A percentile compares a stretch with the other conserved stretches of the same genome.
Conservation (phyloP, 2,329 filamentous ascomycete genomes). For the Exutisphaerella laricina region DNA sequence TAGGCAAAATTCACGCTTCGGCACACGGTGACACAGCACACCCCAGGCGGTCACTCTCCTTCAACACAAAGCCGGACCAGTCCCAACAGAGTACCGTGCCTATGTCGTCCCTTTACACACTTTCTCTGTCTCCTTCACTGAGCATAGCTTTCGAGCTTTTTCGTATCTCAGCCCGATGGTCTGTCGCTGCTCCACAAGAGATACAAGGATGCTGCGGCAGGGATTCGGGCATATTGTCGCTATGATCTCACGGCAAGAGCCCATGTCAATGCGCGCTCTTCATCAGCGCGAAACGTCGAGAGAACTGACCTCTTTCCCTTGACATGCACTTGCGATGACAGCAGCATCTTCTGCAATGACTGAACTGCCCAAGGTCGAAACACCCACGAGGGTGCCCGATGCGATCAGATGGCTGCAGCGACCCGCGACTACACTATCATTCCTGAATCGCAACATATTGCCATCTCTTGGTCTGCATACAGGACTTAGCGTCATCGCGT, state of each 20-base stretch:
- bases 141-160: no score
- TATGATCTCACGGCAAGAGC: slow-evolving; percentile 5
- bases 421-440: slow-evolving; percentile 37
- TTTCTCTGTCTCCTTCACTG: no score
- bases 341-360: slow-evolving; percentile 1
- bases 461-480: slow-evolving; percentile 52
- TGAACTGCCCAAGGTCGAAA: neutral
- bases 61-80: no score
- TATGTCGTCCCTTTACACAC: no score
- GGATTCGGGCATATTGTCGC: no score
- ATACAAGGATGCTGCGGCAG: no score
- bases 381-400: neutral
- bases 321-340: neutral
- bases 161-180: no score
- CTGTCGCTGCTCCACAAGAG: no score
- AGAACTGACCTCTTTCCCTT: neutral
- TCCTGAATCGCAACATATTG: slow-evolving; percentile 49
- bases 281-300: neutral
- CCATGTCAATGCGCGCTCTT: slow-evolving; percentile 2
- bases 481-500: slow-evolving; percentile 48
- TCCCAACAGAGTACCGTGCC: no score
- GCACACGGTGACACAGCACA: no score
- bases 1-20: no score
- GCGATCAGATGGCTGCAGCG: neutral
- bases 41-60: no score